Evolutionary conservation across 495 filamentous ascomycete species (phyloP), one percentile per base, ranked within the genome.

Genomic region (Hypoxylon lienhwacheense): DNA sequence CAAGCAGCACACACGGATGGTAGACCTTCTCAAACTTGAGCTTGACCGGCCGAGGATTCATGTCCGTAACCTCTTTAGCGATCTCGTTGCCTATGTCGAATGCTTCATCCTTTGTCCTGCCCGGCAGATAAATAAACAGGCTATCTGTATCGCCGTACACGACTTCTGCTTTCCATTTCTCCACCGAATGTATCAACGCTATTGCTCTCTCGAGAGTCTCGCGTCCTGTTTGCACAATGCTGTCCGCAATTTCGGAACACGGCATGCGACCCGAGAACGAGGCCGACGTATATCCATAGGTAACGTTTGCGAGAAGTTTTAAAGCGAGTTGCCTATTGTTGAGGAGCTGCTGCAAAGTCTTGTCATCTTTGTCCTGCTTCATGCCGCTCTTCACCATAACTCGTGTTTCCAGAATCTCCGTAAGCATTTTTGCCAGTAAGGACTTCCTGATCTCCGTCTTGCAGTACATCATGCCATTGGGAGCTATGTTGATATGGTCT

Each of bases 11-110:
- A 63, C 91, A 97, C 0, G 93, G 95, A 43, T 90, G 85, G 68
- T 98, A 98, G 8, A 98, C 93, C 63, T 98, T 98, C 70, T 98
- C 95, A 63, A 98, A 97, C 66, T 97, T 96, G 51, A 98, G 84
- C 70, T 96, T 97, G 45, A 98, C 75, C 0, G 93, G 93, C 7
- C 88, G 81, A 7, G 93, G 93, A 67, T 97, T 98, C 73, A 87
- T 86, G 42, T 89, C 76, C 0, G 95, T 98, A 48, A 98, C 82
- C 32, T 83, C 82, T 64, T 88, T 80, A n/a, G 91, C 86, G 49
- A 98, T 97, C 64, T 97, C 92, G 60, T 89, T 80, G 10, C 93
- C 95, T 28, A 97, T 92, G 50, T 86, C 80, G 68, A 97, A 97
- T 3, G 93, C 93, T 68, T 97, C 83, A 15, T 88, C 87, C 31